Conservation (phyloP, 805 yeast species). For the Peterozyma toletana region DNA sequence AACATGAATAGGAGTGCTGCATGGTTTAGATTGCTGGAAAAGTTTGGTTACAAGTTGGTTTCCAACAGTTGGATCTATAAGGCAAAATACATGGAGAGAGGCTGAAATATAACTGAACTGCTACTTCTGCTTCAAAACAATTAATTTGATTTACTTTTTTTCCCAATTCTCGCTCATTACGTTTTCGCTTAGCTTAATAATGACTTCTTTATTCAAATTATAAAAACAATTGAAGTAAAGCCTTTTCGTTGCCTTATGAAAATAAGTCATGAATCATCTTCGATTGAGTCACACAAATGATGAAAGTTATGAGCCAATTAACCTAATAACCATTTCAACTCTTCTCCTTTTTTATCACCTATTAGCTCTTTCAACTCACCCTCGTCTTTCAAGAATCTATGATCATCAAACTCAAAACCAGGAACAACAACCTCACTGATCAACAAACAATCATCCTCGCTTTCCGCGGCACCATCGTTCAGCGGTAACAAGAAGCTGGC, state of each 20-base stretch:
- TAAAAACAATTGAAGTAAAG: too few species aligned
- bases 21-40: slow-evolving; percentile 62
- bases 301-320: too few species aligned
- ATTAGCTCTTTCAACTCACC: slow-evolving; percentile 25
- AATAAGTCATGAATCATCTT: too few species aligned
- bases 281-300: too few species aligned
- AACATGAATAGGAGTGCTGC: slow-evolving; percentile 59
- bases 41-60: slow-evolving; percentile 49
- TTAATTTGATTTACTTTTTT: too few species aligned
- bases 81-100: slow-evolving; percentile 41
- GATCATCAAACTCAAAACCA: slow-evolving; percentile 52
- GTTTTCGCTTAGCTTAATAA: too few species aligned
- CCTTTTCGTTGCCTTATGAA: too few species aligned
- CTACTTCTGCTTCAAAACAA: too few species aligned
- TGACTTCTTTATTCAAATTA: too few species aligned
- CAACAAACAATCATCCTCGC: slow-evolving; percentile 31
- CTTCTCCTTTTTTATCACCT: slow-evolving; percentile 28
- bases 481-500: slow-evolving; percentile 43
- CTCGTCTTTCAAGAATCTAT: slow-evolving; percentile 30
- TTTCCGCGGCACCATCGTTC: slow-evolving; percentile 17
- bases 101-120: too few species aligned
- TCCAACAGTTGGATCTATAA: slow-evolving; percentile 76
- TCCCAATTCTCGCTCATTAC: too few species aligned
- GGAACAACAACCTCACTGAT: slow-evolving; percentile 57
- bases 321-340: slow-evolving; percentile 30